Conservation (phyloP, 2,329 filamentous ascomycete genomes). For the Cladophialophora yegresii region DNA sequence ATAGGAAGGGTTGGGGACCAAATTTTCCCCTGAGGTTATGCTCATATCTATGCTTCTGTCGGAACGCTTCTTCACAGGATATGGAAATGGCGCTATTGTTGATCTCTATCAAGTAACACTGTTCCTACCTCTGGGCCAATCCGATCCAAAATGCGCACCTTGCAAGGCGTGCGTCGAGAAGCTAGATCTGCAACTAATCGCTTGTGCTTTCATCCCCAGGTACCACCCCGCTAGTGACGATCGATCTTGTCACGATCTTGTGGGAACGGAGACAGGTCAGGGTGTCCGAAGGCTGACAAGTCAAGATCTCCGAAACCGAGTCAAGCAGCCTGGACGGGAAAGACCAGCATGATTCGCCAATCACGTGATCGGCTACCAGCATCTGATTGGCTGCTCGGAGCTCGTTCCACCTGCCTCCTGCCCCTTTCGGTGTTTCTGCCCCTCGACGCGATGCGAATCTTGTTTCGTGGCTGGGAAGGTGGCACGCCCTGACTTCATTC, state of each 20-base stretch:
- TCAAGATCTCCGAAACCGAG: not conserved
- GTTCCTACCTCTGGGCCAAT: not conserved
- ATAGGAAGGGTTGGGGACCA: not conserved
- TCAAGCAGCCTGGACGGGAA: not conserved
- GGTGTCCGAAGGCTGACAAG: not conserved
- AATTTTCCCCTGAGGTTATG: not conserved
- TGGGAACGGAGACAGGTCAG: not conserved
- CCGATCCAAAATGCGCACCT: not conserved
- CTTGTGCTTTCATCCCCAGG: not conserved
- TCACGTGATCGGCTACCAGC: constrained; percentile 1
- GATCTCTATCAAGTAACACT: not conserved
- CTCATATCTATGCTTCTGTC: not conserved
- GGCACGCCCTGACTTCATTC: constrained; percentile 6
- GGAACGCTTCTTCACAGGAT: not conserved
- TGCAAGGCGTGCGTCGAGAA: not conserved
- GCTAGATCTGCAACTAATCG: not conserved
- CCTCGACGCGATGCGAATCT: constrained; percentile 13
- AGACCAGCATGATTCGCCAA: too few species aligned
- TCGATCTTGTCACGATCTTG: not conserved
- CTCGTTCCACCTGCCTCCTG: not conserved
- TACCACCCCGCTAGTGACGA: not conserved
- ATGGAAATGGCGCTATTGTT: not conserved
- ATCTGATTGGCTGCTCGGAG: constrained; percentile 6
- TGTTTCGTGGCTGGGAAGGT: constrained; percentile 12
- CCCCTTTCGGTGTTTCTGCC: not conserved